phyloP scores from a whole-genome alignment of 495 filamentous ascomycete genomes.

The Aspergillus olivimuriae region DNA sequence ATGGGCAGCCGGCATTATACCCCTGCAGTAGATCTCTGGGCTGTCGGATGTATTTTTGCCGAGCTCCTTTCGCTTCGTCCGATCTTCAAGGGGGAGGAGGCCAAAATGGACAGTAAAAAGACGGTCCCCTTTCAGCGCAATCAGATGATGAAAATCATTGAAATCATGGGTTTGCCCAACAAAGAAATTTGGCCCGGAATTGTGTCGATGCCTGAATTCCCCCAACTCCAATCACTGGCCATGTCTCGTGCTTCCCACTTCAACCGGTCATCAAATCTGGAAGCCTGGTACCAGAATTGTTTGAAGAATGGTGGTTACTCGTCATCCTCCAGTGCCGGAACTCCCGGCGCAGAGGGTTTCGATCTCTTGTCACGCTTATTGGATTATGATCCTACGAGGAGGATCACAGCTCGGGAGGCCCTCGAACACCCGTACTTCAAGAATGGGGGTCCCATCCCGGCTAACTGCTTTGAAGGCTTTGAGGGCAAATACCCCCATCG shows the following conservation, averaged over 20 bases:
- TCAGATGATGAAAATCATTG: constrained; percentile 98
- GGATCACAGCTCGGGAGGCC: constrained; percentile 78
- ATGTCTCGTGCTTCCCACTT: constrained; percentile 37
- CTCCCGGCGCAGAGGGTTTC: constrained; percentile 70
- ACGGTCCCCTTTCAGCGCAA: constrained; percentile 95
- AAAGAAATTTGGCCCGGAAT: constrained; percentile 87
- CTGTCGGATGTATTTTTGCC: constrained; percentile 95
- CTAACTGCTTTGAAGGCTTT: constrained; percentile 87
- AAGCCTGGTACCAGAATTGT: constrained; percentile 59
- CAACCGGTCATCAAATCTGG: constrained; percentile 46
- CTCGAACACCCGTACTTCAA: constrained; percentile 84
- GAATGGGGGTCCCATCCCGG: constrained; percentile 54
- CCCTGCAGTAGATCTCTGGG: constrained; percentile 94
- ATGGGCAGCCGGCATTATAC: constrained; percentile 92
- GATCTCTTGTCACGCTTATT: constrained; percentile 74
- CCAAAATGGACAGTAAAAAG: constrained; percentile 97
- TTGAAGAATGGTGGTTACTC: constrained; percentile 55
- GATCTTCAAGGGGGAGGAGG: constrained; percentile 98
- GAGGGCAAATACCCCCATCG: constrained; percentile 84
- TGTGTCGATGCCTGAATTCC: constrained; percentile 72
- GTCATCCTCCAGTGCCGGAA: constrained; percentile 37
- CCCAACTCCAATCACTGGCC: constrained; percentile 61
- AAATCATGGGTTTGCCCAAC: constrained; percentile 84
- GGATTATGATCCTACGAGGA: constrained; percentile 87
- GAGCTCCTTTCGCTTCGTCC: constrained; percentile 85